Evolutionary conservation across 208 protist genomes (phyloP).

Genomic region (Angomonas deanei): DNA sequence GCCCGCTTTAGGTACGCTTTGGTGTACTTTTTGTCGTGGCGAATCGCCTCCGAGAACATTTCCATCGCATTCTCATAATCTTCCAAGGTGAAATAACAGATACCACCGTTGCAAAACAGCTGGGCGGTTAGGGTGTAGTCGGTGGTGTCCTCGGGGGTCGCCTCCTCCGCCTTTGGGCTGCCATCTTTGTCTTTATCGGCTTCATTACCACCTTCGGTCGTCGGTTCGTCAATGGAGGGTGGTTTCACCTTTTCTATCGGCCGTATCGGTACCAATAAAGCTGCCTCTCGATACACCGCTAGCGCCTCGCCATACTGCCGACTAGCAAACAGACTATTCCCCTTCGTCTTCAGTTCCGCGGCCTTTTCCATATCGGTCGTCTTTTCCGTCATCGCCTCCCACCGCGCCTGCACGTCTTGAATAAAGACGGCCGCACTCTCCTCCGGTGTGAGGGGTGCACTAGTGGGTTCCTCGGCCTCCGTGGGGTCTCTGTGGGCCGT

Average conservation of each 20-base stretch:
- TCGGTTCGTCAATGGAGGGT: not conserved
- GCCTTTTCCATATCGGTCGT: constrained; percentile 22
- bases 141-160: constrained; percentile 20
- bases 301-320: constrained; percentile 61
- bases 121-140: constrained; percentile 83
- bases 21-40: constrained; percentile 66
- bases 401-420: not conserved
- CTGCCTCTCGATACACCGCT: constrained; percentile 54
- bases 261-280: constrained; percentile 55
- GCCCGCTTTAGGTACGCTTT: constrained; percentile 87
- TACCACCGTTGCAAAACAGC: constrained; percentile 81
- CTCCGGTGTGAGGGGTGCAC: not conserved
- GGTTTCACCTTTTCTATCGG: constrained; percentile 23
- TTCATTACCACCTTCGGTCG: not conserved
- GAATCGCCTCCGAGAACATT: constrained; percentile 79
- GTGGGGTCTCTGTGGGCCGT: not conserved
- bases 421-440: not conserved
- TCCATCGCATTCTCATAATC: constrained; percentile 69
- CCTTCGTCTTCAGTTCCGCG: constrained; percentile 48
- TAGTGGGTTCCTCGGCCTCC: not conserved
- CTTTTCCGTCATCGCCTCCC: not conserved
- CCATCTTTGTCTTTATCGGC: not conserved
- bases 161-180: constrained; percentile 5
- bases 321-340: constrained; percentile 57
- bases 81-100: constrained; percentile 66